phyloP scores from a whole-genome alignment of 352 stramenopile genomes.

The Phytophthora foliorum region DNA sequence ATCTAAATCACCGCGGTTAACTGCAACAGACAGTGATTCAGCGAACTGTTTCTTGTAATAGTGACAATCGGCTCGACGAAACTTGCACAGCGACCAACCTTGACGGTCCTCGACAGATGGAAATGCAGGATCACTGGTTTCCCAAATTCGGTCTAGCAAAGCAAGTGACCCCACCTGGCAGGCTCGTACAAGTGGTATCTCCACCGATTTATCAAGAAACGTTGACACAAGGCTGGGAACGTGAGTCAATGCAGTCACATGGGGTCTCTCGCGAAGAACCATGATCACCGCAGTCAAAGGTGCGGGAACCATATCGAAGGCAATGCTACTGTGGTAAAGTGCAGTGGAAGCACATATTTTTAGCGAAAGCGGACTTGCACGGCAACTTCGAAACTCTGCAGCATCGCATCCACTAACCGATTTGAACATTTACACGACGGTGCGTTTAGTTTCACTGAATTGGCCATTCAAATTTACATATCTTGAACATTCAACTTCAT shows the following conservation, averaged over 20 bases:
- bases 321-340: conserved; percentile 1
- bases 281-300: conserved; percentile 21
- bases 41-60: conserved; percentile 31
- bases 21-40: conserved; percentile 18
- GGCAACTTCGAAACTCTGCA: background rate
- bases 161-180: conserved; percentile 19
- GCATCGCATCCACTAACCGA: conserved; percentile 3
- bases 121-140: conserved; percentile 18
- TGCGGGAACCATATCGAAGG: conserved; percentile 15
- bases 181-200: conserved; percentile 30
- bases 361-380: conserved; percentile 1
- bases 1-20: conserved; percentile 11
- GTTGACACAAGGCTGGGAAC: conserved; percentile 13
- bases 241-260: conserved; percentile 18
- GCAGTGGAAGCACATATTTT: conserved; percentile 12
- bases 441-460: conserved; percentile 4
- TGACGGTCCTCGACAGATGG: conserved; percentile 7
- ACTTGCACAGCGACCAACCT: conserved; percentile 26
- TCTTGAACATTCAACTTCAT: conserved; percentile 5
- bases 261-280: conserved; percentile 19
- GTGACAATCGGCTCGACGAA: conserved; percentile 22
- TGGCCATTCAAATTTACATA: conserved; percentile 24
- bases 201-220: conserved; percentile 29
- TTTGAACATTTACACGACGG: conserved; percentile 6
- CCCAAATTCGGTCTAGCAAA: conserved; percentile 33